phyloP scores from a whole-genome alignment of 176 grass and related monocot genomes.

The Areca catechu region DNA sequence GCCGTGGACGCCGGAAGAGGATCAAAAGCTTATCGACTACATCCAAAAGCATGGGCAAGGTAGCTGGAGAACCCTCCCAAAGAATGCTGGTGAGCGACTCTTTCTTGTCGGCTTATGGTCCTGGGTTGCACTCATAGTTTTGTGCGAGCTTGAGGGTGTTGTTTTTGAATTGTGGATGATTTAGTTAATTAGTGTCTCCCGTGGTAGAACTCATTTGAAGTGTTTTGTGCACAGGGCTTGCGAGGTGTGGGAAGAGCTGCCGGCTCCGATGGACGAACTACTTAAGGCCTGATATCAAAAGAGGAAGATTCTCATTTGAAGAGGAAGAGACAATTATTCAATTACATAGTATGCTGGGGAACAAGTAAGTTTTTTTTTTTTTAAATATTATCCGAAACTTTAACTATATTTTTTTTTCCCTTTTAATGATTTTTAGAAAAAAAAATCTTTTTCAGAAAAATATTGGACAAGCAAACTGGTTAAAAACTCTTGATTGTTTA shows the following conservation, averaged over 20 bases:
- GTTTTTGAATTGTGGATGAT: background rate
- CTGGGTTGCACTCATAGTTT: no score
- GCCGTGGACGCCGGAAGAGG: conserved; percentile 87
- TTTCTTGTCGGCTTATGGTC: no score
- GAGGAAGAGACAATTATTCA: conserved; percentile 98
- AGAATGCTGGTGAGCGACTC: conserved; percentile 64
- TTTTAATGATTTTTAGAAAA: no score
- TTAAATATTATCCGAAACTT: background rate
- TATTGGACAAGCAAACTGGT: no score
- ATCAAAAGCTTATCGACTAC: conserved; percentile 88
- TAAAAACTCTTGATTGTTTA: no score
- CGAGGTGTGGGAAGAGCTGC: conserved; percentile 97
- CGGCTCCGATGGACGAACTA: conserved; percentile 96
- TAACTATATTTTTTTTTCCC: no score
- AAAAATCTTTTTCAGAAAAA: no score
- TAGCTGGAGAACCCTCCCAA: conserved; percentile 86
- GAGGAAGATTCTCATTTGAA: conserved; percentile 93
- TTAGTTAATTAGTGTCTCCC: no score
- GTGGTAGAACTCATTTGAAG: no score
- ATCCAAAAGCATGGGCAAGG: conserved; percentile 81
- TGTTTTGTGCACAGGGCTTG: conserved; percentile 29
- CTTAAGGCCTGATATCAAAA: conserved; percentile 87
- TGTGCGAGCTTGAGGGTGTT: background rate
- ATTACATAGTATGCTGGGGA: conserved; percentile 84
- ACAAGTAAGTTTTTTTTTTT: conserved; percentile 55